phyloP scores from a whole-genome alignment of 345 rosid species.

The Gossypium thurberi region DNA sequence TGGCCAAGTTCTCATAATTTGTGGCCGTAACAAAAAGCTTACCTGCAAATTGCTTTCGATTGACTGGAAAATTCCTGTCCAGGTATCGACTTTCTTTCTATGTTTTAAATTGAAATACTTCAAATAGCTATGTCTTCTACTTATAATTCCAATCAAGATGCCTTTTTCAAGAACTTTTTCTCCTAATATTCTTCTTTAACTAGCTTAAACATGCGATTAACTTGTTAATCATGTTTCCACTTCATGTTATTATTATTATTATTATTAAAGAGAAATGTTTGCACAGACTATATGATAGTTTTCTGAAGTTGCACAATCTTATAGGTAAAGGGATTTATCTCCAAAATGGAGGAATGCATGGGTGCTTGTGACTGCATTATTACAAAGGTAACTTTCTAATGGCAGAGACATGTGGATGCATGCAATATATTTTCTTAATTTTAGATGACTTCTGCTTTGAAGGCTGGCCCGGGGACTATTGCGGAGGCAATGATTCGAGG shows the following conservation, averaged over 20 bases:
- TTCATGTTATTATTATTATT: background rate
- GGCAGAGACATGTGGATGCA: background rate
- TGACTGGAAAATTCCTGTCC: constrained; percentile 87
- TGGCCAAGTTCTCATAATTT: constrained; percentile 86
- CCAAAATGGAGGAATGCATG: constrained; percentile 97
- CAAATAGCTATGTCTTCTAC: background rate
- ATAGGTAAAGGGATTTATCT: constrained; percentile 87
- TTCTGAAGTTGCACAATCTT: constrained; percentile 15
- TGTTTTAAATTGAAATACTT: background rate
- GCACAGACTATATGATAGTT: background rate
- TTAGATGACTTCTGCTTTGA: constrained; percentile 12
- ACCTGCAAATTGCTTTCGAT: constrained; percentile 56
- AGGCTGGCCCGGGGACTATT: constrained; percentile 99
- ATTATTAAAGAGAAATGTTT: background rate
- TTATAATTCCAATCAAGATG: background rate
- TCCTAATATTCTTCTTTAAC: background rate
- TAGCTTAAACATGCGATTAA: background rate
- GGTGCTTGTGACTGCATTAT: constrained; percentile 99
- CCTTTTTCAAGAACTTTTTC: background rate
- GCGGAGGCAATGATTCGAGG: constrained; percentile 99
- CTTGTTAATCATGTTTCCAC: background rate
- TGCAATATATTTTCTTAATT: background rate
- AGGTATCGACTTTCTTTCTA: constrained; percentile 38
- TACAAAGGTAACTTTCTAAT: constrained; percentile 60
- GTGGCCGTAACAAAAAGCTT: constrained; percentile 92